Evolutionary conservation across 345 rosid genomes (phyloP), one percentile per base, ranked within the genome.

Genomic region (Bretschneidera sinensis): DNA sequence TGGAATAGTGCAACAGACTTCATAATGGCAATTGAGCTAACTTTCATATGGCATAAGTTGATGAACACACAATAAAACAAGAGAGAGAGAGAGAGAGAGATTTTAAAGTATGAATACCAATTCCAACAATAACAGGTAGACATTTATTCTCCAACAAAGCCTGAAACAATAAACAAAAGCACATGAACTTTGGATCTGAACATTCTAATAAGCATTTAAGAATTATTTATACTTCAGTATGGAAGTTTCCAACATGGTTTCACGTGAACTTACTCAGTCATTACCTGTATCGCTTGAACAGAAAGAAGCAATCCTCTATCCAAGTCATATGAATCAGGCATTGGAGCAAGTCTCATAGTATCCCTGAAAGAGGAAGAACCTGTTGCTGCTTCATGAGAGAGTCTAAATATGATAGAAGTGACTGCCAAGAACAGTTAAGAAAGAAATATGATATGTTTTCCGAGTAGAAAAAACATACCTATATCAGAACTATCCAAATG

Each of bases 271-370:
- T 28, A 61, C 59, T 19, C 24, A 57, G 48, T 66, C 45, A 60
- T 72, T 68, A 95, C 99, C 91, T 95, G 99, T 75, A 95, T 91
- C 63, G 91, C 99, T 74, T 95, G 99, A 77, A 95, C 96, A 64
- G 99, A 88, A 74, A 95, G 97, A 71, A 95, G 97, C 75, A 91
- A 76, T 61, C 99, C 99, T 73, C 99, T 80, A 63, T 95, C 99
- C 68, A 95, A 69, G 72, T 95, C 97, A 74, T 85, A 88, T 70
- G 99, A 95, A 78, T 88, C 99, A 67, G 89, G 95, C 96, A 91
- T 81, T 51, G 99, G 95, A 64, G 82, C 89, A 73, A 95, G 96
- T 77, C 83, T 85, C 75, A 90, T 55, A 18, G 74, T 73, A 68
- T 86, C 83, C 99, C 99, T 95, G 89, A 81, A 88, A 88, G 92